Percentiles rank a stretch among this genome's conserved stretches.
Evolutionary conservation across 2,329 filamentous ascomycete species (phyloP).

Genomic region (Fusarium vanettenii): DNA sequence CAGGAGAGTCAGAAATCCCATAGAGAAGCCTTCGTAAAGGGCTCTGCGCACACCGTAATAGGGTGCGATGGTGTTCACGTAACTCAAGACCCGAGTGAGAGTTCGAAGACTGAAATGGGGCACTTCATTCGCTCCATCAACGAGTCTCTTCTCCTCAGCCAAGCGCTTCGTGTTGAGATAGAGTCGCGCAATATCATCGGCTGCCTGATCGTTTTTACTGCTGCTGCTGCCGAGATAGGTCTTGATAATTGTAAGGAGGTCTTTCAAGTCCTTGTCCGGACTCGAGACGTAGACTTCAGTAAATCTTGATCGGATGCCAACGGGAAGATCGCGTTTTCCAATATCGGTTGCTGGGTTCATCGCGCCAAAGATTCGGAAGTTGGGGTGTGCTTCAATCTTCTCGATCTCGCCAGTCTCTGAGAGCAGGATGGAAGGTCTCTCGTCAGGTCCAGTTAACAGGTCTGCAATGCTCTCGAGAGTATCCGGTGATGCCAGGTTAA

Average conservation of each 20-base stretch:
- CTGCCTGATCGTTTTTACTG: conserved; percentile 77
- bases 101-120: conserved; percentile 98
- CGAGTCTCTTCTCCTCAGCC: conserved; percentile 83
- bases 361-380: conserved; percentile 96
- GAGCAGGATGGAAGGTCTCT: conserved; percentile 84
- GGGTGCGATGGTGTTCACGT: conserved; percentile 85
- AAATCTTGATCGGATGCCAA: conserved; percentile 89
- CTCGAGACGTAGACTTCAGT: conserved; percentile 95
- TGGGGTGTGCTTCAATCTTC: conserved; percentile 86
- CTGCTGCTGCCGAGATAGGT: conserved; percentile 83
- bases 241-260: conserved; percentile 87
- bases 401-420: conserved; percentile 96
- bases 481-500: conserved; percentile 94
- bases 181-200: conserved; percentile 84
- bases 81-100: conserved; percentile 87
- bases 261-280: conserved; percentile 87
- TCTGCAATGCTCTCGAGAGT: conserved; percentile 95
- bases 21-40: conserved; percentile 94
- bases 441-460: conserved; percentile 79
- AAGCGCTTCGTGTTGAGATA: conserved; percentile 90
- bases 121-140: conserved; percentile 94
- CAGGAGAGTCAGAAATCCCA: conserved; percentile 95
- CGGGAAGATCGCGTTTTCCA: conserved; percentile 92
- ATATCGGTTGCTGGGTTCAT: conserved; percentile 99
- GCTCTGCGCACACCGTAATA: conserved; percentile 87